Evolutionary conservation across 2,329 filamentous ascomycete genomes (phyloP).

Genomic region (Trichoderma atrobrunneum): DNA sequence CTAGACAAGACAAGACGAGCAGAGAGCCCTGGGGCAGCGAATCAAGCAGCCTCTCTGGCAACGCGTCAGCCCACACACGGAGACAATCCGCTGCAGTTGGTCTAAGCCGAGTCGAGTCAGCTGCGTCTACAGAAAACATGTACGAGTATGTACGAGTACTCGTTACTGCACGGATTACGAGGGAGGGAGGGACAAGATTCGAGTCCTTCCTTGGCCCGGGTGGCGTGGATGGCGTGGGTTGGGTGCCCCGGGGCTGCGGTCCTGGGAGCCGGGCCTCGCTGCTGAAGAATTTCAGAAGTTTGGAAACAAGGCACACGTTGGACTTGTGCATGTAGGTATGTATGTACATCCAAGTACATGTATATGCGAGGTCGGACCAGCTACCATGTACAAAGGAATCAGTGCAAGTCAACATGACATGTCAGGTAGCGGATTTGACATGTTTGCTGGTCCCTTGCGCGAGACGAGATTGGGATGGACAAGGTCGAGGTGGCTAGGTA

Average conservation of each 20-base stretch:
- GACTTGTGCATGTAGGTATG: not conserved
- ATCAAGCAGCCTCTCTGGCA: conserved; percentile 1
- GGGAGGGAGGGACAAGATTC: not conserved
- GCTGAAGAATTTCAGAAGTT: not conserved
- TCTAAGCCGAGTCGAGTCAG: not conserved
- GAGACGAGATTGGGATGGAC: not conserved
- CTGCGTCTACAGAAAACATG: not conserved
- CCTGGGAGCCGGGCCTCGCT: not conserved
- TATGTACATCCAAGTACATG: not conserved
- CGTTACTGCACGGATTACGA: not conserved
- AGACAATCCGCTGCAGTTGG: not conserved
- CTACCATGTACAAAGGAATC: not conserved
- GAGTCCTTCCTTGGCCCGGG: not conserved
- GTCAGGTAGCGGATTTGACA: not conserved
- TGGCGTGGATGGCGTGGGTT: not conserved
- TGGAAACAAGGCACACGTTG: not conserved
- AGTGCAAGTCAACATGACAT: not conserved
- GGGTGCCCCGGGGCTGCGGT: not conserved
- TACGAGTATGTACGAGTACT: not conserved
- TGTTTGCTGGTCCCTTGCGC: not conserved
- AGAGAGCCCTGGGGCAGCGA: not conserved
- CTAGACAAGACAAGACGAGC: not conserved
- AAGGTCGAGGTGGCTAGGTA: not conserved
- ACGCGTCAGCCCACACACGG: conserved; percentile 19
- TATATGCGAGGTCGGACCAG: not conserved